Percentiles rank a stretch among this genome's conserved stretches.
Evolutionary conservation across 2,329 filamentous ascomycete genomes (phyloP).

Genomic region (Penicillium sp.): DNA sequence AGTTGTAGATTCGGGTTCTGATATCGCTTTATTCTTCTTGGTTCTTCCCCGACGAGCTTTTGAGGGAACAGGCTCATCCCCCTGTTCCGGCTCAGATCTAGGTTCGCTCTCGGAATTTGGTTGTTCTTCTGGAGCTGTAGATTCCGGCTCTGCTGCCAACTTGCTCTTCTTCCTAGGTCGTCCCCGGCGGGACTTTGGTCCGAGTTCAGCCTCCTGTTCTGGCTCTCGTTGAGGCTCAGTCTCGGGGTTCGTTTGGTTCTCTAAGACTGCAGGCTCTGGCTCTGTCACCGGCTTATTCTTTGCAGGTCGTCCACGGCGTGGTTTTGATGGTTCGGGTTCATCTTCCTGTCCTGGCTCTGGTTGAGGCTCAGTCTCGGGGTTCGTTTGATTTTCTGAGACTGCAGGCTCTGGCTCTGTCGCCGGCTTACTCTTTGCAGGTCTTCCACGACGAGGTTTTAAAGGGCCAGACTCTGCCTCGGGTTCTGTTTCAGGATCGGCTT

Average conservation of each 20-base stretch:
- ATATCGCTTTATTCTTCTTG: slow-evolving; percentile 8
- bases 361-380: not conserved
- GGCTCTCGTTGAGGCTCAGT: not conserved
- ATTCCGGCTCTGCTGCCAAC: not conserved
- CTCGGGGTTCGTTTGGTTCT: not conserved
- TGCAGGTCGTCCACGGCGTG: not conserved
- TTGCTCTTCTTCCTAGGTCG: not conserved
- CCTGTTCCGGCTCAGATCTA: not conserved
- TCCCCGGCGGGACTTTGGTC: not conserved
- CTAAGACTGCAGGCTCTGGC: not conserved
- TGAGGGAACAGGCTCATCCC: slow-evolving; percentile 3
- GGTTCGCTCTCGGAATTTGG: not conserved
- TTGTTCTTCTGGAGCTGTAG: not conserved
- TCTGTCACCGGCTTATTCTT: not conserved
- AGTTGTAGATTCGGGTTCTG: slow-evolving; percentile 5
- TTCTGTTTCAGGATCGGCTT: not conserved
- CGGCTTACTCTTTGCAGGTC: slow-evolving; percentile 5
- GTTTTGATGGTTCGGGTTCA: not conserved
- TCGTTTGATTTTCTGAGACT: not conserved
- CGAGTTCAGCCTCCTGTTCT: not conserved
- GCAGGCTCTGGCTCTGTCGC: not conserved
- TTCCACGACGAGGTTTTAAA: slow-evolving; percentile 7
- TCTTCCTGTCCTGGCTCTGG: not conserved
- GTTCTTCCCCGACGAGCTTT: slow-evolving; percentile 3
- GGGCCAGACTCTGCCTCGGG: not conserved